phyloP scores from a whole-genome alignment of 2,329 filamentous ascomycete species.

The Cordyceps fumosorosea region DNA sequence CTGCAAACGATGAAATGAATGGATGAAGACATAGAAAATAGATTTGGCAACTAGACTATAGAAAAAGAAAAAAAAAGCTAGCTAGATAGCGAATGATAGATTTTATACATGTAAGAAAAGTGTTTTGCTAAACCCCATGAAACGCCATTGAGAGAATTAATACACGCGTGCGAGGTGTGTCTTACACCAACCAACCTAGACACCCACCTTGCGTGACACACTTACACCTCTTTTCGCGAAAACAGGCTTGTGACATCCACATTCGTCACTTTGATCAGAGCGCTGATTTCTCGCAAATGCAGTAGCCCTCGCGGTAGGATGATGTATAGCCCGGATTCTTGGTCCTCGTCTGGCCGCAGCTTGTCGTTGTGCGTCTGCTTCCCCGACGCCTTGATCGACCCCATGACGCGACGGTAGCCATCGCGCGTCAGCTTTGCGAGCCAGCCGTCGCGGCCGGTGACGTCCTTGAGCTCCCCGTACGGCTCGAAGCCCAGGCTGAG shows the following conservation, averaged over 20 bases:
- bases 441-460: slow-evolving; percentile 1
- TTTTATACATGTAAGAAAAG: slow-evolving; percentile 1
- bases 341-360: slow-evolving; percentile 17
- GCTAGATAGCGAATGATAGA: neutral
- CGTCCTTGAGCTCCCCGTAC: slow-evolving; percentile 10
- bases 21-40: neutral
- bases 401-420: slow-evolving; percentile 16
- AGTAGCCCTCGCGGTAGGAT: slow-evolving; percentile 15
- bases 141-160: neutral
- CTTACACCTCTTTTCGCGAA: neutral
- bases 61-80: neutral
- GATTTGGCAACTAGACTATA: neutral
- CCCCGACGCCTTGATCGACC: slow-evolving; percentile 16
- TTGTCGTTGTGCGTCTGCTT: slow-evolving; percentile 19
- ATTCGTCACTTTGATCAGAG: slow-evolving; percentile 17
- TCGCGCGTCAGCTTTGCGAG: slow-evolving; percentile 10
- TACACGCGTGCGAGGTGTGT: neutral
- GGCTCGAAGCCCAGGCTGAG: slow-evolving; percentile 19
- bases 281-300: slow-evolving; percentile 15
- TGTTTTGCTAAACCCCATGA: neutral
- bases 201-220: neutral
- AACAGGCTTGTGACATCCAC: slow-evolving; percentile 5
- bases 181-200: neutral
- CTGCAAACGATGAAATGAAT: neutral
- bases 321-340: slow-evolving; percentile 16